Evolutionary conservation across 225 moss, liverwort and hornwort genomes (phyloP).

Genomic region (Polytrichum commune): DNA sequence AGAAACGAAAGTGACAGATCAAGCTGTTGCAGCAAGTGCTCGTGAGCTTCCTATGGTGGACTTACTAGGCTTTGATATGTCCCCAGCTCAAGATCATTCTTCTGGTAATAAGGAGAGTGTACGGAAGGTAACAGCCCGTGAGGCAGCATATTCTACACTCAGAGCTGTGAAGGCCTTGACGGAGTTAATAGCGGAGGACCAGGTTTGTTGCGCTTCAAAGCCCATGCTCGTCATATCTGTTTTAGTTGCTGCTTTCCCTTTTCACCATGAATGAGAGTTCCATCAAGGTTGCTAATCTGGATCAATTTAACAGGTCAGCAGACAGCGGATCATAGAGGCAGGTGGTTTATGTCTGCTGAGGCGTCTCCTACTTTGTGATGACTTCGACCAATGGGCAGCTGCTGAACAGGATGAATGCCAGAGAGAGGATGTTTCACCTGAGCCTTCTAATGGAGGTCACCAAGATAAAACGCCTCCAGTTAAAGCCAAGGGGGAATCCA

Average conservation of each 20-base stretch:
- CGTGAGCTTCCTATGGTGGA: conserved; percentile 95
- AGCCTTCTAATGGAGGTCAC: conserved; percentile 36
- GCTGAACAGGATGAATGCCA: conserved; percentile 52
- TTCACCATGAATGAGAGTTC: not conserved
- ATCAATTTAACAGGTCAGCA: conserved; percentile 40
- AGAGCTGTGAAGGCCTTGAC: conserved; percentile 91
- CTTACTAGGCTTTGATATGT: conserved; percentile 83
- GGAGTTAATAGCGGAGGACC: conserved; percentile 88
- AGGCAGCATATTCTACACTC: conserved; percentile 80
- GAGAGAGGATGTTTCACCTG: conserved; percentile 16
- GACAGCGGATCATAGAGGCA: conserved; percentile 82
- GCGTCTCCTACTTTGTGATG: conserved; percentile 76
- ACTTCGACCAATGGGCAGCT: conserved; percentile 85
- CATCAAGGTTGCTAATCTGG: conserved; percentile 17
- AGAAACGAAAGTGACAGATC: conserved; percentile 44
- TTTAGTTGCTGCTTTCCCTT: too few species aligned
- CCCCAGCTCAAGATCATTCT: conserved; percentile 46
- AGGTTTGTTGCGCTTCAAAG: conserved; percentile 30
- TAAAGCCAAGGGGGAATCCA: conserved; percentile 31
- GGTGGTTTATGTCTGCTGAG: conserved; percentile 82
- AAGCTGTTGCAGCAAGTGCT: conserved; percentile 87
- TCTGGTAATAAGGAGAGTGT: conserved; percentile 40
- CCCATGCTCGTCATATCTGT: not conserved
- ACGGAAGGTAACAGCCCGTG: conserved; percentile 75
- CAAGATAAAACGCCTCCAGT: conserved; percentile 31